Evolutionary conservation across 2,329 filamentous ascomycete genomes (phyloP), one percentile per base, ranked within the genome.

Genomic region (Coccinonectria pachysandricola): DNA sequence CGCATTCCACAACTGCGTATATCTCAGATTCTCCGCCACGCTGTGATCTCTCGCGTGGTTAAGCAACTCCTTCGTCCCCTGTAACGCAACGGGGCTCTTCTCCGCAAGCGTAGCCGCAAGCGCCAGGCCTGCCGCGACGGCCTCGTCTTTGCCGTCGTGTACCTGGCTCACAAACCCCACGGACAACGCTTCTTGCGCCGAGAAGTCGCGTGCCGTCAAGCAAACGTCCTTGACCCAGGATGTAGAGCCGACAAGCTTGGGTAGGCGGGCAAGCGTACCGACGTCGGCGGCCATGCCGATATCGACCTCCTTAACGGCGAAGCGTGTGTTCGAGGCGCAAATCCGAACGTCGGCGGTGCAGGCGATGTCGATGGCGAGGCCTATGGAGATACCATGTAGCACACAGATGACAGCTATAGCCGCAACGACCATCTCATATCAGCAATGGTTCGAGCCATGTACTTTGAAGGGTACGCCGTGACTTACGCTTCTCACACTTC

Each of bases 11-110:
- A 91, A 68, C 8, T 73, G 68, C 4, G 87, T 93, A 54, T 94
- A 95, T 31, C 73, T 72, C 51, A 96, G 57, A 23, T 78, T 84
- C 42, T 93, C 85, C 23, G 70, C 71, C 15, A 93, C 73, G 3
- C 68, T 65, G 51, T 86, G 74, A 53, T 93, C 87, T 43, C 83
- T 68, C 17, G 78, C 80, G 48, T 79, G 84, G 54, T 91, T 86
- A 48, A 94, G 50, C 36, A 93, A 57, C 58, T 91, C 81, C 62
- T 94, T 94, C 7, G 86, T 93, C 5, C 82, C 79, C 60, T 85
- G 74, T 37, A 88, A 81, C 2, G 85, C 86, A 12, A 96, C 76
- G 0, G 88, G 88, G 47, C 82, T 91, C 68, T 95, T 95, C 11
- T 53, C 61, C 15, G 82, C 80, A 32, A 95, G 71, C 45, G 75